A percentile compares a stretch with the other conserved stretches of the same genome.
Conservation (phyloP, 1,284 basidiomycete genomes). For the Hymenochaete sp. region DNA sequence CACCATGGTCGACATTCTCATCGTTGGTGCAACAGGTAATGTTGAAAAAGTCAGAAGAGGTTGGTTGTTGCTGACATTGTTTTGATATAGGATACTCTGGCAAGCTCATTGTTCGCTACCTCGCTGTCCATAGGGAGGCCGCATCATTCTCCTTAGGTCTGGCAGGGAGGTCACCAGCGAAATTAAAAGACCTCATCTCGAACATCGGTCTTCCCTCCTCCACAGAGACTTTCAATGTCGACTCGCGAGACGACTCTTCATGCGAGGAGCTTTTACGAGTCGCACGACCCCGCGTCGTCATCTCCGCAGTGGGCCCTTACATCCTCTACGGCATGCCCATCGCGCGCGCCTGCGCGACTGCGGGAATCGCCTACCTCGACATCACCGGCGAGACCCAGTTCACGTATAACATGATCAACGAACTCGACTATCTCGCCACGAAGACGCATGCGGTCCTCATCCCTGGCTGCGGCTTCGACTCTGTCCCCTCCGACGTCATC, state of each 20-base stretch:
- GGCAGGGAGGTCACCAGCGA: constrained; percentile 50
- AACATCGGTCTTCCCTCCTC: constrained; percentile 29
- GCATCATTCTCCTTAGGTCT: constrained; percentile 50
- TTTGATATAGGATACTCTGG: constrained; percentile 41
- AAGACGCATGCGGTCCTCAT: constrained; percentile 62
- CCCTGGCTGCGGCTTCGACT: constrained; percentile 65
- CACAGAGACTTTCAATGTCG: constrained; percentile 40
- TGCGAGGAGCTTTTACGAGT: constrained; percentile 46
- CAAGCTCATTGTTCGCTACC: constrained; percentile 50
- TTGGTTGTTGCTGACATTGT: constrained; percentile 14
- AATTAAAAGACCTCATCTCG: constrained; percentile 38
- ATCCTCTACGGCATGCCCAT: constrained; percentile 56
- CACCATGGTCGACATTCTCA: constrained; percentile 39
- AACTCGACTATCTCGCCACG: constrained; percentile 56
- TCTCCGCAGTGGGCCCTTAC: constrained; percentile 62
- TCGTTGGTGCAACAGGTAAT: constrained; percentile 54
- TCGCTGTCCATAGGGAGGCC: constrained; percentile 51
- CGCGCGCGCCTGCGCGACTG: constrained; percentile 46
- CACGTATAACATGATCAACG: constrained; percentile 42
- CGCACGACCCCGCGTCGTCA: constrained; percentile 43
- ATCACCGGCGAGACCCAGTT: constrained; percentile 49
- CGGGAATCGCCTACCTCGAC: constrained; percentile 59
- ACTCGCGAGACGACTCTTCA: constrained; percentile 38
- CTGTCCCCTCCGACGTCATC: constrained; percentile 58
- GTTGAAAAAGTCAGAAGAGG: constrained; percentile 1